Evolutionary conservation across 352 stramenopile genomes (phyloP).

Genomic region (Phytophthora citrophthora): DNA sequence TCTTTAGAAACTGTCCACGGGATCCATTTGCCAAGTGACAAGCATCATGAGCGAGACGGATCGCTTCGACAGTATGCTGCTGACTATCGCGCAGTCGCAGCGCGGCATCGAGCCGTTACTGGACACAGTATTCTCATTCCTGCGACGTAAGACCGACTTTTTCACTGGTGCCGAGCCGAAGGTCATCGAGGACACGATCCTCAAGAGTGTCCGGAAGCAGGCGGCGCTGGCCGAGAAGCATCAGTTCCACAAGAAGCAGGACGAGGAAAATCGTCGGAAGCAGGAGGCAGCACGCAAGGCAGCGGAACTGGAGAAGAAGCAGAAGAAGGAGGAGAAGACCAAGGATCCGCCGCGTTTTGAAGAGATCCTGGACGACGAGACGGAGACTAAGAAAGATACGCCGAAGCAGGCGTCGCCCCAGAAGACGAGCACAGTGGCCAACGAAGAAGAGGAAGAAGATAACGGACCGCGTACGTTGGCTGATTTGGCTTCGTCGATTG

Average conservation of each 20-base stretch:
- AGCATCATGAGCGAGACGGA: conserved; percentile 79
- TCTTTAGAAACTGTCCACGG: conserved; percentile 13
- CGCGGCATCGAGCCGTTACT: conserved; percentile 98
- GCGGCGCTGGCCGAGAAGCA: conserved; percentile 85
- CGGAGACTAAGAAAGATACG: conserved; percentile 34
- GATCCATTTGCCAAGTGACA: conserved; percentile 2
- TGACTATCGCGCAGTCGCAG: conserved; percentile 97
- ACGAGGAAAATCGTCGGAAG: conserved; percentile 85
- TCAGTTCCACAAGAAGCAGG: conserved; percentile 73
- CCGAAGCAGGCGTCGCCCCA: conserved; percentile 18
- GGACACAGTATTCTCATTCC: conserved; percentile 98
- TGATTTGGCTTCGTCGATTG: background rate
- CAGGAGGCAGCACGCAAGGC: conserved; percentile 50
- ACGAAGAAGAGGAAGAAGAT: conserved; percentile 70
- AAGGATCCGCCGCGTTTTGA: conserved; percentile 70
- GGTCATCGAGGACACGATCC: conserved; percentile 84
- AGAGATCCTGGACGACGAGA: conserved; percentile 73
- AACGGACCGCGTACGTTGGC: conserved; percentile 61
- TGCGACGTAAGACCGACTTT: conserved; percentile 99
- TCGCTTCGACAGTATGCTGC: conserved; percentile 95
- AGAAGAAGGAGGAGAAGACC: conserved; percentile 47
- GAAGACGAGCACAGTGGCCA: conserved; percentile 32
- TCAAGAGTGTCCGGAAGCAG: conserved; percentile 94
- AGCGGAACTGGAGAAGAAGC: conserved; percentile 56
- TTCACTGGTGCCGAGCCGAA: conserved; percentile 92